Conservation (phyloP, 2,329 filamentous ascomycete genomes). For the Aspergillus brasiliensis region DNA sequence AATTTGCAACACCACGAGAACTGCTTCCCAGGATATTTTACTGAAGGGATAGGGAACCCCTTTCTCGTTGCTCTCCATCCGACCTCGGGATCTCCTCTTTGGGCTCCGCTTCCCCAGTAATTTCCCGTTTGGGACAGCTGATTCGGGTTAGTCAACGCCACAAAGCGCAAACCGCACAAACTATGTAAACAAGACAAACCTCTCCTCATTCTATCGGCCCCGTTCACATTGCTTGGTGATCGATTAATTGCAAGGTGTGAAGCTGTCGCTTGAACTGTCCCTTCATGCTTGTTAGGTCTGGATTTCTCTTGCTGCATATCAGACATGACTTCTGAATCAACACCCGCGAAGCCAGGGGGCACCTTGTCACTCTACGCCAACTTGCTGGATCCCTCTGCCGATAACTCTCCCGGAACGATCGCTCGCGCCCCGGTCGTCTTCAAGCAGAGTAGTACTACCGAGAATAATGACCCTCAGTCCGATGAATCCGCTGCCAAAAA, state of each 20-base stretch:
- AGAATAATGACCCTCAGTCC: conserved; percentile 49
- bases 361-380: conserved; percentile 81
- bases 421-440: conserved; percentile 76
- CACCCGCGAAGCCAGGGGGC: conserved; percentile 40
- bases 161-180: conserved; percentile 20
- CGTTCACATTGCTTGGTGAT: background rate
- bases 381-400: conserved; percentile 63
- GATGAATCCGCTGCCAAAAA: conserved; percentile 63
- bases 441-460: conserved; percentile 52
- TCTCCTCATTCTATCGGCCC: background rate
- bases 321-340: conserved; percentile 36
- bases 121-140: background rate
- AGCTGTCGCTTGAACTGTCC: background rate
- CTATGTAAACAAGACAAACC: conserved; percentile 13
- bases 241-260: background rate
- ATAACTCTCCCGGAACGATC: conserved; percentile 62
- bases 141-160: conserved; percentile 10
- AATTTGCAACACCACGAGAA: background rate
- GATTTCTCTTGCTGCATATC: background rate
- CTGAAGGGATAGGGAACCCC: background rate
- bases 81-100: conserved; percentile 6
- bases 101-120: background rate
- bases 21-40: background rate
- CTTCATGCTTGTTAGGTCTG: background rate
- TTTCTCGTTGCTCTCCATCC: background rate